Base-by-base conservation (phyloP, 2,329 filamentous ascomycete genomes). In the Sclerotinia borealis region DNA sequence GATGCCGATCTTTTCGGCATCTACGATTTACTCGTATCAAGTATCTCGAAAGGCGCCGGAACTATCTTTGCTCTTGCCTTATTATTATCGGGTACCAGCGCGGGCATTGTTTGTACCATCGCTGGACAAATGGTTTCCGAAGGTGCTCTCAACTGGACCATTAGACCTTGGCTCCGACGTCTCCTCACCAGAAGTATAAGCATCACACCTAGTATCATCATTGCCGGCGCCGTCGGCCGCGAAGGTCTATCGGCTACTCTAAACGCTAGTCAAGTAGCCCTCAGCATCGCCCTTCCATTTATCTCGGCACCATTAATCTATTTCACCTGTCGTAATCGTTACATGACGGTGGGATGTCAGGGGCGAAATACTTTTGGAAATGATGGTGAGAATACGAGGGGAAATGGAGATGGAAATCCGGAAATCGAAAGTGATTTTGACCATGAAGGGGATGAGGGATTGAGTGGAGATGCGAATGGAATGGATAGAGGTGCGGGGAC, bases 91-190 rank as follows among this genome's bases (percentile, higher is more conserved):
- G 92, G 92, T 10, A 83, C 91, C 15, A 91, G 87, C 0, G 92
- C 92, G 0, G 92, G 92, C 7, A 91, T 96, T 41, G 88, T 96
- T 2, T 96, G 92, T 77, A 96, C 92, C 1, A 95, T 96, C 69
- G 85, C 92, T 0, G 92, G 92, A 0, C 92, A 96, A 75, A 95
- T 96, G 87, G 88, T 96, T 27, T 88, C 86, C 66, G 92, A 96
- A 74, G 92, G 92, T 8, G 90, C 92, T 65, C 75, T 96, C 50
- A 85, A 85, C 52, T 92, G 91, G 89, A 85, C 77, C 6, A 76
- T 93, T 37, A 81, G 81, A 65, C 92, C 92, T 0, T 96, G 92
- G 92, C 71, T 93, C 11, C 87, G 92, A 2, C 83, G 92, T 13
- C 81, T 96, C 4, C 76, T 93, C 56, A 96, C 92, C 0, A 84